Base-by-base conservation (phyloP, 2,329 filamentous ascomycete genomes). In the Knoxdaviesia capensis region DNA sequence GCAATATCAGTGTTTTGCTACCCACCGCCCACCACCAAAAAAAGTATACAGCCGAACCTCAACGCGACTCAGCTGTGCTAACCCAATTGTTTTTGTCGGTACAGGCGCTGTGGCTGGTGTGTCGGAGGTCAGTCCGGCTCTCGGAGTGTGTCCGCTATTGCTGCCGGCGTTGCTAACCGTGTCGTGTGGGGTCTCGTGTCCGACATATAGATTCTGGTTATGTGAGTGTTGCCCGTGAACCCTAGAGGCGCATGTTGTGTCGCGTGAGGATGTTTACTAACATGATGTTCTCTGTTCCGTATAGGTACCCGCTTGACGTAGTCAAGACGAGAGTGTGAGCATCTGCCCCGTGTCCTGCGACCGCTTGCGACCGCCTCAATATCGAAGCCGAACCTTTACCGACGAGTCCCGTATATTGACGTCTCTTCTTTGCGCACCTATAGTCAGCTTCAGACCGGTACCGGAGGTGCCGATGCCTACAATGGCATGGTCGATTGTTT, bases 401-500 rank as follows among this genome's bases (percentile, higher is more conserved):
- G 20, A 20, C 20, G 20, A 20, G 20, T 20, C 20, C 20, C 20
- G 20, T 20, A 20, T 20, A 20, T 20, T 20, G 20, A 20, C 20
- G 3, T 20, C 20, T 20, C 20, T 20, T 20, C 20, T 20, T 20
- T 20, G 20, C 20, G 20, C 20, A n/a, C 38, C 5, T 30, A 47
- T 54, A 94, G 83, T 59, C 87, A 94, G 63, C 70, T 94, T 44
- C 87, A 94, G 65, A 81, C 80, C 42, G 80, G 79, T 54, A 71
- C 67, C 50, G 74, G 68, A 37, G 84, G 85, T 45, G 78, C 78
- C 50, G 90, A 96, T 54, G 68, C 72, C 52, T 96, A 98, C 72
- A 94, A 75, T 66, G 85, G 90, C 70, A 98, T 96, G 86, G 57
- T 94, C 45, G 90, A 98, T 63, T 96, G 88, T 69, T 93, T 98